Evolutionary conservation across 345 rosid genomes (phyloP).

Genomic region (Theobroma cacao): DNA sequence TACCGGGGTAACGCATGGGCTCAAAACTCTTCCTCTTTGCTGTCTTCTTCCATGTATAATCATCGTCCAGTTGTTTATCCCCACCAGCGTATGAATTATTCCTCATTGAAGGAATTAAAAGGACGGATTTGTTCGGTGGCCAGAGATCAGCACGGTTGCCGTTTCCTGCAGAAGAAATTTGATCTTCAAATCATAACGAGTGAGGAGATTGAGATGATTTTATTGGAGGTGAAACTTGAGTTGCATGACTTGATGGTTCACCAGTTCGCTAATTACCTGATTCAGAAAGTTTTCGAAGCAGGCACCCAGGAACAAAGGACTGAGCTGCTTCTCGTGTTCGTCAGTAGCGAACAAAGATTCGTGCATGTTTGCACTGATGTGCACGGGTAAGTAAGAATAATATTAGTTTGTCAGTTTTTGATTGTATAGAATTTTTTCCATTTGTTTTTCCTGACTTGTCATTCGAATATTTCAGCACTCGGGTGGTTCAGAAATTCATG

Average conservation of each 20-base stretch:
- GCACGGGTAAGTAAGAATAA: conserved; percentile 29
- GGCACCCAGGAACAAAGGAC: conserved; percentile 21
- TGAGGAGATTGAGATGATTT: conserved; percentile 19
- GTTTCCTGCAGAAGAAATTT: conserved; percentile 13
- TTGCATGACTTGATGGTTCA: conserved; percentile 24
- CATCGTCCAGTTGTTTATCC: too few relatives aligned
- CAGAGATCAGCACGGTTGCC: conserved; percentile 6
- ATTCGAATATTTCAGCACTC: conserved; percentile 18
- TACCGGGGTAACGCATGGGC: background rate
- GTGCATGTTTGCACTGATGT: conserved; percentile 16
- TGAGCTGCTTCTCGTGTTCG: conserved; percentile 9
- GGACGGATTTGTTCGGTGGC: conserved; percentile 17
- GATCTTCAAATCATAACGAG: background rate
- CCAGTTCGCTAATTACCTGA: conserved; percentile 17
- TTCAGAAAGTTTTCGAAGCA: conserved; percentile 27
- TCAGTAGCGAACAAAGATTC: conserved; percentile 7
- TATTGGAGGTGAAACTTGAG: conserved; percentile 29
- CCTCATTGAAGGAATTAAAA: conserved; percentile 7
- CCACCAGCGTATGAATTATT: background rate
- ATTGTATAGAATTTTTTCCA: background rate
- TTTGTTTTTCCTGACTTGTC: too few relatives aligned
- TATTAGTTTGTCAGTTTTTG: background rate
- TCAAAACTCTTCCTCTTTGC: background rate
- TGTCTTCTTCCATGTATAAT: conserved; percentile 1
- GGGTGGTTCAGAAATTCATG: conserved; percentile 24